These are phyloP conservation scores for Aschersonia sp. DNA, from an alignment of 2,329 filamentous ascomycete genomes.

Conservation along the genomic window DNA sequence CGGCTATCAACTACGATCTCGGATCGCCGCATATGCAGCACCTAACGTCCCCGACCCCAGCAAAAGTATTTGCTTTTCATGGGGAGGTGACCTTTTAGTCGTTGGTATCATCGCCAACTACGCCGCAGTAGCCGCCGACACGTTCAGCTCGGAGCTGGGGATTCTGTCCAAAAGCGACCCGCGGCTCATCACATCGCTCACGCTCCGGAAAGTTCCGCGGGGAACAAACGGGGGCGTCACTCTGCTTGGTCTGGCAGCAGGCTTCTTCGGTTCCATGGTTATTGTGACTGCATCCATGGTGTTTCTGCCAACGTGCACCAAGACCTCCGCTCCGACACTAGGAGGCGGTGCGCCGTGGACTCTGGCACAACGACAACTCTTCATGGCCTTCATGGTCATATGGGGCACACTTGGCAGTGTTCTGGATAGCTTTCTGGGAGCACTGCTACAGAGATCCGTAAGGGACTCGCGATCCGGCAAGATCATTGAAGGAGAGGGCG, in stretches of 20 bases:
- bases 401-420: slow-evolving; percentile 72
- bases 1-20: slow-evolving; percentile 40
- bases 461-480: slow-evolving; percentile 72
- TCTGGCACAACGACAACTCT: slow-evolving; percentile 24
- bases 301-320: slow-evolving; percentile 54
- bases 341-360: slow-evolving; percentile 36
- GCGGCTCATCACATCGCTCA: slow-evolving; percentile 71
- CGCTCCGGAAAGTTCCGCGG: slow-evolving; percentile 63
- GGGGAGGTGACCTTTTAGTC: slow-evolving; percentile 47
- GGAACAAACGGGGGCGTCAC: slow-evolving; percentile 95
- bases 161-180: slow-evolving; percentile 68
- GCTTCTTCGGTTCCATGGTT: slow-evolving; percentile 58
- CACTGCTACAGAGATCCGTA: slow-evolving; percentile 72
- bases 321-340: slow-evolving; percentile 19
- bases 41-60: slow-evolving; percentile 15
- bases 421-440: slow-evolving; percentile 78
- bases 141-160: slow-evolving; percentile 87
- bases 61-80: slow-evolving; percentile 40
- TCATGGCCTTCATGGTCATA: slow-evolving; percentile 45
- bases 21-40: slow-evolving; percentile 24
- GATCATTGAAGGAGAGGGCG: slow-evolving; percentile 77
- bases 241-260: slow-evolving; percentile 55
- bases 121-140: slow-evolving; percentile 82
- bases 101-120: slow-evolving; percentile 69
- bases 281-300: slow-evolving; percentile 51